A percentile compares a stretch with the other conserved stretches of the same genome.
phyloP scores from a whole-genome alignment of 2,329 filamentous ascomycete genomes.

The Stachybotrys chlorohalonatus region DNA sequence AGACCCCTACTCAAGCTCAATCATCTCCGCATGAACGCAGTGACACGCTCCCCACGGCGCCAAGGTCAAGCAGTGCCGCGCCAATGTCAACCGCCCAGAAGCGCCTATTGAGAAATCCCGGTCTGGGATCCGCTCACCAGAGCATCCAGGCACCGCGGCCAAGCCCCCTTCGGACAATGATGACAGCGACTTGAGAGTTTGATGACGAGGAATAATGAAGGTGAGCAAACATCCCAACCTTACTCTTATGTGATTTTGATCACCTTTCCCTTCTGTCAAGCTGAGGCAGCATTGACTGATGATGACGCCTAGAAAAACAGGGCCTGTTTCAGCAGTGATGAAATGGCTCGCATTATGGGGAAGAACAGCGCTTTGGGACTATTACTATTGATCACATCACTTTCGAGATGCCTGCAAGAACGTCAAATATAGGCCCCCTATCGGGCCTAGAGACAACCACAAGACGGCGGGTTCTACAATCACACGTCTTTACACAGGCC shows the following conservation, averaged over 20 bases:
- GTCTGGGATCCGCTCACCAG: constrained; percentile 32
- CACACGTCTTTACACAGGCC: too few species aligned
- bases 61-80: constrained; percentile 34
- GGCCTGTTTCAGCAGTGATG: not conserved
- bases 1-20: constrained; percentile 67
- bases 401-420: constrained; percentile 4
- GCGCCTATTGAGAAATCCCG: constrained; percentile 37
- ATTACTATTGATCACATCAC: not conserved
- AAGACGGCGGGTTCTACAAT: not conserved
- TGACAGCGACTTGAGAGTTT: constrained; percentile 49
- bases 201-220: constrained; percentile 19
- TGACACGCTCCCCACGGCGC: constrained; percentile 29
- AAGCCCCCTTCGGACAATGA: constrained; percentile 61
- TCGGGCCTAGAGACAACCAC: not conserved
- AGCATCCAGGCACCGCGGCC: constrained; percentile 47
- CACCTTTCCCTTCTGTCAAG: too few species aligned
- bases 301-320: not conserved
- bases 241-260: too few species aligned
- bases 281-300: too few species aligned
- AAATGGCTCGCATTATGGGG: not conserved
- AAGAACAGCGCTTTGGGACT: not conserved
- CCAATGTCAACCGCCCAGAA: constrained; percentile 34
- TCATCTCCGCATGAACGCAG: constrained; percentile 32
- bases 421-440: constrained; percentile 2
- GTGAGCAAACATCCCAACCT: constrained; percentile 9